Base-by-base conservation (phyloP, 2,329 filamentous ascomycete genomes). In the Aspergillus cejpii region DNA sequence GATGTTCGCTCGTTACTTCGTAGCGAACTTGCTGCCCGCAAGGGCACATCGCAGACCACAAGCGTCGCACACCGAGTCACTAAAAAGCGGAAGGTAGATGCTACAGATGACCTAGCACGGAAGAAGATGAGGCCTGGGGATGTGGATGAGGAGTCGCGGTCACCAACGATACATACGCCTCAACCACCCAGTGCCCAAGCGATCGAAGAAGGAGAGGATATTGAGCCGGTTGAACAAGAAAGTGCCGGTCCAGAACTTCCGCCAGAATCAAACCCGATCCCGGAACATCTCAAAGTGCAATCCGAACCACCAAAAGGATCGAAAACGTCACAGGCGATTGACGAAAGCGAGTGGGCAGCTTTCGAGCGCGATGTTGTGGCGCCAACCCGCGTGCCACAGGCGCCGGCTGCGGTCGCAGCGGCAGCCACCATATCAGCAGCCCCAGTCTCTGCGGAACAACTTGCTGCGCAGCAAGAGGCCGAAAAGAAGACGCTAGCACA, bases 321-420 rank as follows among this genome's bases (percentile, higher is more conserved):
- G 41, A 33, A 53, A 7, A 20, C 47, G 10, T 43, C 49, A 39
- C 52, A 61, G 38, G 23, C 42, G 3, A 68, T 87, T 6, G 81
- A 90, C 61, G 87, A 94, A 59, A 80, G 83, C 43, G 86, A 92
- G 66, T 92, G 86, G 85, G 84, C 86, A 1, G 86, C 87, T 6
- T 94, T 94, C 61, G 84, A 95, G 62, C 85, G 85, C 2, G 87
- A 94, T 43, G 81, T 94, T 44, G 84, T 81, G 6, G 69, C 63
- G 31, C 64, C 68, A 39, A 65, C 66, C 6, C 64, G 64, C 44
- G 49, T 51, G 34, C 58, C 55, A 12, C 58, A 66, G 34, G 51
- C 56, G 17, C 59, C 60, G 17, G 56, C 62, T 29, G 61, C 63
- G 3, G 44, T 67, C 40, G 49, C 60, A 4, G 57, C 65, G 1